A percentile compares a stretch with the other conserved stretches of the same genome.
Conservation (phyloP, 139 green algal genomes). For the Micractinium conductrix region DNA sequence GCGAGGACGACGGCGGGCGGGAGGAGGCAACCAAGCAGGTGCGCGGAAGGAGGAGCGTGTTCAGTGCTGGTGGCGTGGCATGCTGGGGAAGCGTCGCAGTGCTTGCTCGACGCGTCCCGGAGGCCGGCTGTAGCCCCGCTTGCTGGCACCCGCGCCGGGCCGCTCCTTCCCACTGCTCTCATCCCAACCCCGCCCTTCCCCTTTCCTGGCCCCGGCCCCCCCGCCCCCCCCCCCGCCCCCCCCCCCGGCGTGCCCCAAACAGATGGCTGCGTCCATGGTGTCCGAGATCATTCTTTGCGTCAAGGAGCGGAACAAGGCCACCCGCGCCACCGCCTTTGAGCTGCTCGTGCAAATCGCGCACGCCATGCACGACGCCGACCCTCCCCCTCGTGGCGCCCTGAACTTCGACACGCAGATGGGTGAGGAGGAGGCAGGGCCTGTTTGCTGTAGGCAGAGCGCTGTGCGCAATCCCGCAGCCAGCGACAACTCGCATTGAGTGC, state of each 20-base stretch:
- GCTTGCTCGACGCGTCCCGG: too few relatives aligned
- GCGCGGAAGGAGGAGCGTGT: not conserved
- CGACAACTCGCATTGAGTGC: too few relatives aligned
- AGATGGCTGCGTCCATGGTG: slow-evolving; percentile 73
- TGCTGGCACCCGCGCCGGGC: too few relatives aligned
- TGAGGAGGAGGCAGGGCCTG: too few relatives aligned
- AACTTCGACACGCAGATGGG: too few relatives aligned
- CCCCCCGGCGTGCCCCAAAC: too few relatives aligned
- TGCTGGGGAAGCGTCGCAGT: too few relatives aligned
- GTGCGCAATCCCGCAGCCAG: too few relatives aligned
- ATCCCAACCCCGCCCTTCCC: not conserved
- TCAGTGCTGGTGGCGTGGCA: not conserved
- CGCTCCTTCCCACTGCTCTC: not conserved
- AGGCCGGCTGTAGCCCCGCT: too few relatives aligned
- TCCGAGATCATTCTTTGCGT: slow-evolving; percentile 91
- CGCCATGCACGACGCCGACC: slow-evolving; percentile 66
- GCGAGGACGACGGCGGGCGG: slow-evolving; percentile 16
- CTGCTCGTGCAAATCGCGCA: slow-evolving; percentile 84
- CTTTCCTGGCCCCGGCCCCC: not conserved
- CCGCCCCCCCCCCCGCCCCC: not conserved
- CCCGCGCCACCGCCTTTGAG: slow-evolving; percentile 83
- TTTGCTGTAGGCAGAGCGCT: too few relatives aligned
- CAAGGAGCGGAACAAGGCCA: slow-evolving; percentile 95
- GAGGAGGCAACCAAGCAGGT: slow-evolving; percentile 38
- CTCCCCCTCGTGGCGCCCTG: too few relatives aligned